Percentiles rank a stretch among this genome's conserved stretches.
Evolutionary conservation across 2,329 filamentous ascomycete species (phyloP).

Genomic region (Canariomyces notabilis): DNA sequence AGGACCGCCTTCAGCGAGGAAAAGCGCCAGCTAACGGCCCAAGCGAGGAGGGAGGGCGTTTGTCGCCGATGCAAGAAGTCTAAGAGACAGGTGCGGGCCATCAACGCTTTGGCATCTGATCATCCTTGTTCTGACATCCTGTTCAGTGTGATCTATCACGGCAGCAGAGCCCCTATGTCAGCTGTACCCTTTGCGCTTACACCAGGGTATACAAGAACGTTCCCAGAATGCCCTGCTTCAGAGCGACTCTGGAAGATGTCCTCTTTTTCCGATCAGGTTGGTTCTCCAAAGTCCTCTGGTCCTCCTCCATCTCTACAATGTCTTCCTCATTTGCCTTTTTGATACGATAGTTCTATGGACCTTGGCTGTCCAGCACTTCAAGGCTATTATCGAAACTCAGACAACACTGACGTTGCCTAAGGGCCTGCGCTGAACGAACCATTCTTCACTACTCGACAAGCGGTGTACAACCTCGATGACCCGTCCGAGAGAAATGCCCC

Average conservation of each 20-base stretch:
- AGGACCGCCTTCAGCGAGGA: slow-evolving; percentile 14
- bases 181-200: slow-evolving; percentile 17
- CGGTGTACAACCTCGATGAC: slow-evolving; percentile 13
- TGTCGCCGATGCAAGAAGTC: slow-evolving; percentile 20
- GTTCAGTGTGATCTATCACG: slow-evolving; percentile 21
- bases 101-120: background rate
- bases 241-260: slow-evolving; percentile 15
- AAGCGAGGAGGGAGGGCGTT: slow-evolving; percentile 20
- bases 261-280: slow-evolving; percentile 21
- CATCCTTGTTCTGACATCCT: background rate
- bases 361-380: background rate
- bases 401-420: background rate
- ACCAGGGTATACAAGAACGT: slow-evolving; percentile 19
- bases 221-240: slow-evolving; percentile 21
- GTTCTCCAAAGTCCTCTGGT: too few relatives aligned
- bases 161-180: slow-evolving; percentile 13
- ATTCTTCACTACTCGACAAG: slow-evolving; percentile 16
- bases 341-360: background rate
- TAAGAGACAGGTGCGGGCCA: slow-evolving; percentile 19
- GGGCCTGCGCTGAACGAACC: slow-evolving; percentile 24
- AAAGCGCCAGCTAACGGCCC: slow-evolving; percentile 17
- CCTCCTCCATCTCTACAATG: too few relatives aligned
- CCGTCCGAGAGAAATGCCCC: slow-evolving; percentile 16
- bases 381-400: background rate
- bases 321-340: background rate